Base-by-base conservation (phyloP, 257 asterid species). In the Salvia miltiorrhiza region DNA sequence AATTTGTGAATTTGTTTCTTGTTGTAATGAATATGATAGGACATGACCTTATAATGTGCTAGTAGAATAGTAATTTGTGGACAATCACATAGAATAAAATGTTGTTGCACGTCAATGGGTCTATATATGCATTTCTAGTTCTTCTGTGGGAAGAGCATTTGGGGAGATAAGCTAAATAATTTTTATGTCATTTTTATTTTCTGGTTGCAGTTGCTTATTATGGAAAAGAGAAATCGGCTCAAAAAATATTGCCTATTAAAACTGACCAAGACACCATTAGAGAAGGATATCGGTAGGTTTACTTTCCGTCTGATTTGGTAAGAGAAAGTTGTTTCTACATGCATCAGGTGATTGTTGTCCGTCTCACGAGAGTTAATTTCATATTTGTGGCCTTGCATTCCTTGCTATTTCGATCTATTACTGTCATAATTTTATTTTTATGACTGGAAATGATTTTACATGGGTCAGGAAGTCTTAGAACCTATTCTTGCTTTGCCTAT, bases 201-300 rank as follows among this genome's bases (percentile, higher is more conserved):
- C 19, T 65, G 65, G 70, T 66, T 75, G 84, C 85, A 92, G 97
- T 64, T 79, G 76, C 73, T 72, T 94, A 80, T 80, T 94, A 94
- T 81, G 97, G 99, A 78, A 84, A 70, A 72, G 82, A 81, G 72
- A 79, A 57, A 35, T 72, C 85, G 40, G 44, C 75, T 65, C 82
- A 70, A 55, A 86, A 82, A 63, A 76, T 76, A 63, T 77, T 91
- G 56, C 97, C 97, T 2, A 69, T 89, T 66, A 94, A 85, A 85
- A 91, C 99, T 54, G 99, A 94, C 72, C 90, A 87, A 71, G 97
- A 94, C 85, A 94, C 99, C 57, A 90, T 94, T 33, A 86, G 88
- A 84, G 99, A 94, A 83, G 99, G 99, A 80, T 94, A 94, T 76
- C 81, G 97, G 96, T 87, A 77, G 11, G 85, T 19, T 30, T 64